These are phyloP conservation scores for Cordyceps tenuipes DNA, from an alignment of 2,329 filamentous ascomycete genomes.

Conservation along the genomic window DNA sequence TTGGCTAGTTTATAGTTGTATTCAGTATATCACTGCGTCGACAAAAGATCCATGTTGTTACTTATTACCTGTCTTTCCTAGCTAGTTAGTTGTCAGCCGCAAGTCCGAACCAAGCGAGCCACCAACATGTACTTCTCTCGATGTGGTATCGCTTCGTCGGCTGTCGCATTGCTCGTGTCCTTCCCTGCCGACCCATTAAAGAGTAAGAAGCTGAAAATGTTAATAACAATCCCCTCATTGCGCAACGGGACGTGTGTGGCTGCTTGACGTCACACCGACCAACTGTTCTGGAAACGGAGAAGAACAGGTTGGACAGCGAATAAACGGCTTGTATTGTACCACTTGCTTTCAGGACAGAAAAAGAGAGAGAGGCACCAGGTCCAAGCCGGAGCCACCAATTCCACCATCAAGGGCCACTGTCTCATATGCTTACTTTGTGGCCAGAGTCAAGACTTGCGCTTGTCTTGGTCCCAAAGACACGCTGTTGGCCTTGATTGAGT, in stretches of 20 bases:
- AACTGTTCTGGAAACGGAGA: neutral
- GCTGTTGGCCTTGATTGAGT: neutral
- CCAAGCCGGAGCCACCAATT: neutral
- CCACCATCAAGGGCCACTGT: neutral
- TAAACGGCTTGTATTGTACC: neutral
- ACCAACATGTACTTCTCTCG: neutral
- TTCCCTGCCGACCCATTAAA: neutral
- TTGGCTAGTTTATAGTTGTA: neutral
- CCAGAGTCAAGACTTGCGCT: neutral
- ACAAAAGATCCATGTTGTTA: neutral
- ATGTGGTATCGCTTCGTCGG: neutral
- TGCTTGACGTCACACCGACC: neutral
- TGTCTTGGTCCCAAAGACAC: neutral
- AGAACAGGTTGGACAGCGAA: neutral
- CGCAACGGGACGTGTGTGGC: neutral
- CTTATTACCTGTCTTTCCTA: too few species aligned
- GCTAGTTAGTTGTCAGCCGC: neutral
- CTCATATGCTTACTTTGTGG: neutral
- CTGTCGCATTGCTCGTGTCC: constrained; percentile 2
- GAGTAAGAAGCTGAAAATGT: constrained; percentile 5
- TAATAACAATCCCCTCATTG: neutral
- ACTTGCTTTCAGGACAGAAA: neutral
- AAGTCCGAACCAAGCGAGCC: neutral
- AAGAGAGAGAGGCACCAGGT: neutral
- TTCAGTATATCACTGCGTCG: too few species aligned